These are phyloP conservation scores for Mucor lusitanicus DNA, from an alignment of 371 early-diverging fungal genomes.

Conservation along the genomic window DNA sequence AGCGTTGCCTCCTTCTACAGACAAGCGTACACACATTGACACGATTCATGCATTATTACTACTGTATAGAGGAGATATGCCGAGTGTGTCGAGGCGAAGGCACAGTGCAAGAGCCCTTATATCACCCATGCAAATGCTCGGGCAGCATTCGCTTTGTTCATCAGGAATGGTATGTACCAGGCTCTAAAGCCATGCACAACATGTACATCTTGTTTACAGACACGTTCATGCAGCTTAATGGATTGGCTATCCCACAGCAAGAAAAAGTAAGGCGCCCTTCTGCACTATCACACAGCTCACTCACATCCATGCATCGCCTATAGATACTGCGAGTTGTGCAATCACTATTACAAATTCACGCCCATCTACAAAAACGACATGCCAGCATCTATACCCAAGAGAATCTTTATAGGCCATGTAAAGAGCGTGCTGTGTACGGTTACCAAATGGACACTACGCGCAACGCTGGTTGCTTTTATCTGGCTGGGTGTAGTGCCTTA, in stretches of 20 bases:
- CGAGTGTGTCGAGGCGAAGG: conserved; percentile 87
- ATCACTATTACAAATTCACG: conserved; percentile 78
- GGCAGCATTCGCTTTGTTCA: conserved; percentile 92
- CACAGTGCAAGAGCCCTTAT: conserved; percentile 79
- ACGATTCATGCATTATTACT: background rate
- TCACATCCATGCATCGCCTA: background rate
- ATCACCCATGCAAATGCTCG: conserved; percentile 91
- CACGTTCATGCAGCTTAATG: conserved; percentile 54
- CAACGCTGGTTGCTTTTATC: background rate
- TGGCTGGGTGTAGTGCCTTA: conserved; percentile 9
- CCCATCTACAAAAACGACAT: conserved; percentile 76
- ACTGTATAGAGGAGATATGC: conserved; percentile 64
- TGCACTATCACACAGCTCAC: background rate
- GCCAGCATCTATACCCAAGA: conserved; percentile 69
- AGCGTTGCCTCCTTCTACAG: too few relatives aligned
- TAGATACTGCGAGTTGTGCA: conserved; percentile 89
- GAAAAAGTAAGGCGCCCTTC: conserved; percentile 54
- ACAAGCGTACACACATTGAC: background rate
- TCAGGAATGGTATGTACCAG: conserved; percentile 70
- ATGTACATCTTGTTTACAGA: background rate
- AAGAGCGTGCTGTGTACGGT: background rate
- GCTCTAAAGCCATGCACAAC: background rate
- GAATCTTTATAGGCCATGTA: conserved; percentile 34
- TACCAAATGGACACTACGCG: background rate
- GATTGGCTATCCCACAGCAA: conserved; percentile 88